Evolutionary conservation across 2,329 filamentous ascomycete species (phyloP).

Genomic region (Sphaerostilbella broomeana): DNA sequence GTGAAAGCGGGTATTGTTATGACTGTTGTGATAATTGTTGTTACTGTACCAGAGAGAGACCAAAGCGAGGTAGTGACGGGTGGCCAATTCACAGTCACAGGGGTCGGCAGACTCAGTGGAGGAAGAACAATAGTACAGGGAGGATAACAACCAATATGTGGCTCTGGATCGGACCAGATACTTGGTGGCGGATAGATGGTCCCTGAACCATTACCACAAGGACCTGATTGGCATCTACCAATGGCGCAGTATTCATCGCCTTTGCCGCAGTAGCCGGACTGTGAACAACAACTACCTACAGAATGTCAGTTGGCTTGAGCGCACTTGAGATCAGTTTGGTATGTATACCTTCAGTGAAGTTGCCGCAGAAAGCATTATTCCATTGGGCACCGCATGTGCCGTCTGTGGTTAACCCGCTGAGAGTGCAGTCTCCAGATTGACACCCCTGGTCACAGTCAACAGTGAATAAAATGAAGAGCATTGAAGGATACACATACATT

Average conservation of each 20-base stretch:
- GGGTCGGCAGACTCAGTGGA: not conserved
- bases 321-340: not conserved
- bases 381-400: slow-evolving; percentile 3
- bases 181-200: not conserved
- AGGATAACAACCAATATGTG: not conserved
- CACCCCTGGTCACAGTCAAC: not conserved
- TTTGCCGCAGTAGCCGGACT: not conserved
- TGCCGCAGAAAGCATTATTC: slow-evolving; percentile 1
- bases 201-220: not conserved
- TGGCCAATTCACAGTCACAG: not conserved
- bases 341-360: not conserved
- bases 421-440: not conserved
- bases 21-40: not conserved
- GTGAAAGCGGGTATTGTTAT: not conserved
- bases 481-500: not conserved
- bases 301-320: not conserved
- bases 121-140: not conserved
- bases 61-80: not conserved
- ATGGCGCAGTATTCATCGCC: not conserved
- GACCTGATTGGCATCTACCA: not conserved
- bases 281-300: not conserved
- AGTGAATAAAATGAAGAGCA: not conserved
- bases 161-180: not conserved
- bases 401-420: not conserved
- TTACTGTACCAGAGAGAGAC: not conserved